phyloP scores from a whole-genome alignment of 2,329 filamentous ascomycete species.

The Aspergillus unguis region DNA sequence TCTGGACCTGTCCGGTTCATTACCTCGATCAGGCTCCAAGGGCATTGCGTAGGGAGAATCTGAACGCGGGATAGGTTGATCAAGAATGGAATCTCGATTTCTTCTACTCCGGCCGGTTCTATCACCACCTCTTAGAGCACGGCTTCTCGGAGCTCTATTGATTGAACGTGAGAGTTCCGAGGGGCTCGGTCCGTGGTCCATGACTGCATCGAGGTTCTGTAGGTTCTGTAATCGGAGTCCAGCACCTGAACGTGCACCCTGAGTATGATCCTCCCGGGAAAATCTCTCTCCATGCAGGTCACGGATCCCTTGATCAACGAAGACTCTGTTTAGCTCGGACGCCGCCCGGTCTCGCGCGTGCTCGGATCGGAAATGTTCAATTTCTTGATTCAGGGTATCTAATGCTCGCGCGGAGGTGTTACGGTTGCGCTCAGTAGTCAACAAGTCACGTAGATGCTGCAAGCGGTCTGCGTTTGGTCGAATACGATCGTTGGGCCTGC shows the following conservation, averaged over 20 bases:
- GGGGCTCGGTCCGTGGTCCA: conserved; percentile 20
- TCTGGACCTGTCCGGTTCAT: conserved; percentile 44
- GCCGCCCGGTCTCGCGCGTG: conserved; percentile 23
- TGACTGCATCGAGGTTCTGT: conserved; percentile 13
- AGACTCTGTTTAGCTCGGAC: conserved; percentile 26
- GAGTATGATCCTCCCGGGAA: conserved; percentile 14
- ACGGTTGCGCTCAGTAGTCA: conserved; percentile 36
- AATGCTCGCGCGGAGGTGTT: conserved; percentile 32
- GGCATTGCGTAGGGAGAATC: conserved; percentile 29
- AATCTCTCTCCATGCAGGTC: conserved; percentile 18
- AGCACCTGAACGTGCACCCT: conserved; percentile 15
- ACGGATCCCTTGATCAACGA: conserved; percentile 26
- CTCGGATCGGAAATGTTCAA: conserved; percentile 31
- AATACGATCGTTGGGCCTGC: conserved; percentile 23
- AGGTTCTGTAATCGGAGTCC: conserved; percentile 13
- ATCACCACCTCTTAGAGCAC: conserved; percentile 21
- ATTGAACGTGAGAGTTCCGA: conserved; percentile 13
- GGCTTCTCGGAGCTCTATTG: conserved; percentile 21
- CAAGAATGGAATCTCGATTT: conserved; percentile 21
- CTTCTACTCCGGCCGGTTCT: conserved; percentile 14
- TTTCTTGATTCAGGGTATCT: conserved; percentile 40
- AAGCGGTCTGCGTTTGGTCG: conserved; percentile 26
- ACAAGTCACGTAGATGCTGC: conserved; percentile 38
- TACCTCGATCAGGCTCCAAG: conserved; percentile 22
- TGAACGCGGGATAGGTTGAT: conserved; percentile 25